Evolutionary conservation across 257 asterid species (phyloP), one percentile per base, ranked within the genome.

Genomic region (Primulina huaijiensis): DNA sequence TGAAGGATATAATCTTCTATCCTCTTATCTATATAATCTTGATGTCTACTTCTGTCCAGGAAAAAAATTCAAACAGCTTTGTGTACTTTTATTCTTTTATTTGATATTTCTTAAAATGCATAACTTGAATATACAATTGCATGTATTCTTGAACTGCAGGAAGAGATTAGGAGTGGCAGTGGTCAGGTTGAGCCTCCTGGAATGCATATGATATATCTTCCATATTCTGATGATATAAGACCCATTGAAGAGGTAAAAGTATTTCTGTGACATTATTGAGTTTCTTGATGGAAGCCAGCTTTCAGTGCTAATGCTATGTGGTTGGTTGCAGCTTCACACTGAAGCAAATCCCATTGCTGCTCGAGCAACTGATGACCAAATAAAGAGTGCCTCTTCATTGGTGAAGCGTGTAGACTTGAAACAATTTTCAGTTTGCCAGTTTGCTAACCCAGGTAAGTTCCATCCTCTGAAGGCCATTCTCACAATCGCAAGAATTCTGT

Each of bases 151-250:
- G 33, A 76, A 74, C 64, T 79, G 76, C 89, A 92, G 98, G 96
- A 87, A 53, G 99, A 93, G 86, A 83, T 87, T 74, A 76, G 78
- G 37, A 87, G 84, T 77, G 31, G 77, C 66, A 72, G 95, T 67
- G 99, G 99, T 72, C 99, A 90, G 86, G 80, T 90, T 55, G 99
- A 93, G 84, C 99, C 99, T 74, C 96, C 99, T 40, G 99, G 99
- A 74, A 93, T 93, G 97, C 96, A 93, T 78, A 85, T 93, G 89
- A 89, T 93, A 76, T 82, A 85, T 78, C 96, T 93, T 83, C 99
- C 97, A 50, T 93, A 78, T 86, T 89, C 96, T 67, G 97, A 93
- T 75, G 99, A 93, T 70, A 81, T 93, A 83, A 83, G 99, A 82
- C 88, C 79, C 20, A 46, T 90, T 80, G 99, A 93, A 86, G 99